Evolutionary conservation across 345 rosid genomes (phyloP), one percentile per base, ranked within the genome.

Genomic region (Gossypium bickii): DNA sequence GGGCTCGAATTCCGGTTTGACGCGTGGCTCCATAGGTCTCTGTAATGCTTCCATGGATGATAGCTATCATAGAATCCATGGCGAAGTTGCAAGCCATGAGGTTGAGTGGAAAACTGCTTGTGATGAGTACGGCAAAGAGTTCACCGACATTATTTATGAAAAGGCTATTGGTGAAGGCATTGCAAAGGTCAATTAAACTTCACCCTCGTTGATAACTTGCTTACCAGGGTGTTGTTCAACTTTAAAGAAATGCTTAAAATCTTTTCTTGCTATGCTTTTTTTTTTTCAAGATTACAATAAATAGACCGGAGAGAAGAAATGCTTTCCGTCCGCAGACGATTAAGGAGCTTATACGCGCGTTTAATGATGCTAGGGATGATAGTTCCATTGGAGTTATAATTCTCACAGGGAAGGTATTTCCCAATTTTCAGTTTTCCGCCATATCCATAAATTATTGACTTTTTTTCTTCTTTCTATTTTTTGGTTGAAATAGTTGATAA

Each of bases 361-460:
- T 95, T 80, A 74, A 82, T 22, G 94, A 95, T 77, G 96, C 98
- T 3, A 95, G 99, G 74, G 89, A 91, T 38, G 99, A 91, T 47
- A 74, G 82, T 77, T 86, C 93, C 2, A 45, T 90, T 7, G 99
- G 98, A 74, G 98, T 91, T 71, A 83, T 95, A 77, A 87, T 95
- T 80, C 86, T 94, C 65, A 88, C 99, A 1, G 98, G 99, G 20
- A 87, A 89, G 93, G 99, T 92, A 80, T 47, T 47, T 22, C n/a
- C 12, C 55, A 38, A 7, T 44, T 53, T 51, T 48, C 48, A 25
- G 11, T 29, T 60, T 16, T 15, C 25, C 52, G 12, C 45, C 48
- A 0, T n/a, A 34, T 71, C 63, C 17, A 8, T 20, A 18, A 38
- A 41, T 7, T 52, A 5, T 70, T 52, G 13, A 6, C 8, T 3